These are phyloP conservation scores for Tetracladium setigerum DNA, from an alignment of 495 filamentous ascomycete genomes.

Conservation along the genomic window DNA sequence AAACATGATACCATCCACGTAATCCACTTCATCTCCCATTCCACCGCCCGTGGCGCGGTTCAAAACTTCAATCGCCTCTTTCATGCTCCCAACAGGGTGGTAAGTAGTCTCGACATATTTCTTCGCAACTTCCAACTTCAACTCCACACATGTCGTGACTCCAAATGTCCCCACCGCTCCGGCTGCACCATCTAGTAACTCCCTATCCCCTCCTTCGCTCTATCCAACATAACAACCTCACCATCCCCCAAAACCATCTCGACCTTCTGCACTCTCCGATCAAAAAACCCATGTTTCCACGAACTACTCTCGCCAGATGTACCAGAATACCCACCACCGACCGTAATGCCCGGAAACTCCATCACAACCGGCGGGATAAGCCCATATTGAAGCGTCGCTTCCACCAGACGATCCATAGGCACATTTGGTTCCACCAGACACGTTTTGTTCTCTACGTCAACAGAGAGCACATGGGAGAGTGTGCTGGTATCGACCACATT, in stretches of 20 bases:
- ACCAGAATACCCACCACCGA: constrained; percentile 54
- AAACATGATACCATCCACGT: constrained; percentile 44
- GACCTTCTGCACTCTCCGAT: constrained; percentile 43
- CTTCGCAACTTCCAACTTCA: constrained; percentile 43
- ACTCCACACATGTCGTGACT: constrained; percentile 45
- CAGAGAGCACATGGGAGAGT: constrained; percentile 11
- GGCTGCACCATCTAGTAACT: constrained; percentile 48
- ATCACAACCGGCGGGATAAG: constrained; percentile 51
- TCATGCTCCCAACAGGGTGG: constrained; percentile 34
- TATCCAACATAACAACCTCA: constrained; percentile 34
- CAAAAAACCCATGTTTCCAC: constrained; percentile 53
- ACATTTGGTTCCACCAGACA: constrained; percentile 59
- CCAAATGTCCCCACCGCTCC: constrained; percentile 51
- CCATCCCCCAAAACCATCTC: constrained; percentile 55
- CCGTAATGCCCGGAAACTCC: constrained; percentile 60
- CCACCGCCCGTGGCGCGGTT: constrained; percentile 9
- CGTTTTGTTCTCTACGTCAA: constrained; percentile 39
- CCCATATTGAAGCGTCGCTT: constrained; percentile 40
- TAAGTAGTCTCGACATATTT: constrained; percentile 51
- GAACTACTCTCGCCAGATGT: constrained; percentile 52
- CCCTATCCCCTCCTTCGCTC: constrained; percentile 25
- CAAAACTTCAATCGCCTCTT: constrained; percentile 31
- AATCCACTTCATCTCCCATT: constrained; percentile 26
- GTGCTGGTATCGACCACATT: constrained; percentile 43
- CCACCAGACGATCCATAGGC: constrained; percentile 54